A percentile compares a stretch with the other conserved stretches of the same genome.
These are phyloP conservation scores for Tylopilus intermedius DNA, from an alignment of 768 basidiomycete genomes.

Conservation along the genomic window DNA sequence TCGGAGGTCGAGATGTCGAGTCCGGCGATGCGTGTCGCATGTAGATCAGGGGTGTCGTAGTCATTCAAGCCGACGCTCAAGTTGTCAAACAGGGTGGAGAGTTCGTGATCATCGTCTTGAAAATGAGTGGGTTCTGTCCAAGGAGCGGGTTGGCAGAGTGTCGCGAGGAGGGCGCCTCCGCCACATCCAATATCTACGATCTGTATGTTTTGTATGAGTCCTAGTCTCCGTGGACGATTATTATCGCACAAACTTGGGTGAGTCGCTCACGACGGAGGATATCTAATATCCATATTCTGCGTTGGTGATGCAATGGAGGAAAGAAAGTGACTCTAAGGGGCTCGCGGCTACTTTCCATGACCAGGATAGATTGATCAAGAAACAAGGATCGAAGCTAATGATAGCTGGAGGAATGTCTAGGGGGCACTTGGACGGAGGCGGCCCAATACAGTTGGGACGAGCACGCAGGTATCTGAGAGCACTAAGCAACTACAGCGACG, in stretches of 20 bases:
- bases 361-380: background rate
- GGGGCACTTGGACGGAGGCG: slow-evolving; percentile 18
- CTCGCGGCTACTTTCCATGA: slow-evolving; percentile 17
- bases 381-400: background rate
- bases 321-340: slow-evolving; percentile 54
- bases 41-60: slow-evolving; percentile 53
- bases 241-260: slow-evolving; percentile 39
- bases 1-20: slow-evolving; percentile 58
- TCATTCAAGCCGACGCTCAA: slow-evolving; percentile 17
- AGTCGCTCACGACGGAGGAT: slow-evolving; percentile 53
- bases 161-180: slow-evolving; percentile 65
- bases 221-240: background rate
- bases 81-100: slow-evolving; percentile 15
- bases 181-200: slow-evolving; percentile 84
- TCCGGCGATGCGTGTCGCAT: slow-evolving; percentile 54
- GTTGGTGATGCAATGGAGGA: slow-evolving; percentile 63
- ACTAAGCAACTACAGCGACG: slow-evolving; percentile 3
- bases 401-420: background rate
- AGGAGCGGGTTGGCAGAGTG: slow-evolving; percentile 70
- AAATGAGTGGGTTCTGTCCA: slow-evolving; percentile 45
- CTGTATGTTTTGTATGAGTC: slow-evolving; percentile 31
- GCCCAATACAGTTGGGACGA: slow-evolving; percentile 17
- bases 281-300: slow-evolving; percentile 68
- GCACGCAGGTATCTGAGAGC: background rate
- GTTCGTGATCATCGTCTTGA: slow-evolving; percentile 18